Evolutionary conservation across 2,329 filamentous ascomycete genomes (phyloP).

Genomic region (Diplodia seriata): DNA sequence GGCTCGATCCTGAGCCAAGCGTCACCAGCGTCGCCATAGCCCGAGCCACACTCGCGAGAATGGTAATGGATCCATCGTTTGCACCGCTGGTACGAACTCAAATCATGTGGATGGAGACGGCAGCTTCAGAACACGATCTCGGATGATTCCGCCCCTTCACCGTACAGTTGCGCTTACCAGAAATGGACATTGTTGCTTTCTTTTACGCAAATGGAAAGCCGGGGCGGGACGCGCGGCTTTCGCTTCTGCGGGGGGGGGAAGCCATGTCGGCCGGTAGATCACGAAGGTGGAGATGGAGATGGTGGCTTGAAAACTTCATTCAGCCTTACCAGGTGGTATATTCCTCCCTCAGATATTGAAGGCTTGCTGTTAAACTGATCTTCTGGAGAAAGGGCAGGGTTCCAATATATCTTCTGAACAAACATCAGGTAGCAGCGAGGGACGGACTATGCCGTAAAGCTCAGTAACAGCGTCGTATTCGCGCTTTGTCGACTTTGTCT

Average conservation of each 20-base stretch:
- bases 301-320: neutral
- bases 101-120: neutral
- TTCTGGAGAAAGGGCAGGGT: neutral
- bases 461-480: neutral
- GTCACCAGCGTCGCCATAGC: neutral
- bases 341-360: neutral
- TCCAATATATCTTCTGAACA: neutral
- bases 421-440: neutral
- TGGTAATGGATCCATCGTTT: neutral
- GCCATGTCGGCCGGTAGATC: neutral
- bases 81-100: neutral
- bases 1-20: neutral
- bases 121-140: neutral
- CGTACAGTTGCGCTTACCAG: neutral
- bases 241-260: neutral
- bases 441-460: neutral
- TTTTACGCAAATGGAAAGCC: neutral
- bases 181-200: neutral
- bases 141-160: neutral
- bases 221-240: slow-evolving; percentile 5
- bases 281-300: neutral
- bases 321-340: no score
- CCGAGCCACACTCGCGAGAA: neutral
- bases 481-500: neutral
- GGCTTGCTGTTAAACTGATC: neutral